Evolutionary conservation across 331 rosid species (phyloP).

Genomic region (Acacia concinna): DNA sequence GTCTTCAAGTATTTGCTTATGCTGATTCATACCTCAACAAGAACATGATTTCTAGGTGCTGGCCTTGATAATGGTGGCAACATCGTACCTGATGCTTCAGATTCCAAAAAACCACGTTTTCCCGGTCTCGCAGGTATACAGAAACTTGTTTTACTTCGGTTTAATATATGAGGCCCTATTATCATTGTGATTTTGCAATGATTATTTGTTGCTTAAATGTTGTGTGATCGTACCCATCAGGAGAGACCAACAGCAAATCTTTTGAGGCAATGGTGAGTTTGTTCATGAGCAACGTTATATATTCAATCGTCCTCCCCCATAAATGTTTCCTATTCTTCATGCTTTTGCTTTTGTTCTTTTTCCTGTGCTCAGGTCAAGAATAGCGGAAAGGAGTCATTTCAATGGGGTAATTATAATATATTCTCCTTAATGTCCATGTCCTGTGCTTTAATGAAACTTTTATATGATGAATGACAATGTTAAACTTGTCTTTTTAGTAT

Average conservation of each 20-base stretch:
- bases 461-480: not conserved
- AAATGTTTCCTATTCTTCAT: not conserved
- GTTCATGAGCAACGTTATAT: slow-evolving; percentile 2
- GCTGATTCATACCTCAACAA: not conserved
- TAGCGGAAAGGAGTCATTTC: slow-evolving; percentile 81
- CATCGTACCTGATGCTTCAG: slow-evolving; percentile 46
- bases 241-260: slow-evolving; percentile 71
- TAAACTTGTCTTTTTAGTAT: not conserved
- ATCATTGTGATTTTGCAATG: not conserved
- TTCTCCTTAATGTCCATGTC: too few species aligned
- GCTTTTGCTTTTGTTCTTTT: not conserved
- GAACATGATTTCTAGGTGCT: slow-evolving; percentile 16
- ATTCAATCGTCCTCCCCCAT: too few species aligned
- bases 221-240: slow-evolving; percentile 41
- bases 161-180: not conserved
- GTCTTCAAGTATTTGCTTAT: not conserved
- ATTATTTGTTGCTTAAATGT: slow-evolving; percentile 12
- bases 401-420: slow-evolving; percentile 95
- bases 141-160: not conserved
- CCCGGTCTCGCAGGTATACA: slow-evolving; percentile 64
- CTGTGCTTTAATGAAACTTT: not conserved
- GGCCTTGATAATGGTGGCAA: slow-evolving; percentile 40
- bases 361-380: slow-evolving; percentile 60
- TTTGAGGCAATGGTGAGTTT: slow-evolving; percentile 84
- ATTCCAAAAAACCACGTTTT: slow-evolving; percentile 43